Evolutionary conservation across 352 stramenopile genomes (phyloP).

Genomic region (Achlya hypogyna): DNA sequence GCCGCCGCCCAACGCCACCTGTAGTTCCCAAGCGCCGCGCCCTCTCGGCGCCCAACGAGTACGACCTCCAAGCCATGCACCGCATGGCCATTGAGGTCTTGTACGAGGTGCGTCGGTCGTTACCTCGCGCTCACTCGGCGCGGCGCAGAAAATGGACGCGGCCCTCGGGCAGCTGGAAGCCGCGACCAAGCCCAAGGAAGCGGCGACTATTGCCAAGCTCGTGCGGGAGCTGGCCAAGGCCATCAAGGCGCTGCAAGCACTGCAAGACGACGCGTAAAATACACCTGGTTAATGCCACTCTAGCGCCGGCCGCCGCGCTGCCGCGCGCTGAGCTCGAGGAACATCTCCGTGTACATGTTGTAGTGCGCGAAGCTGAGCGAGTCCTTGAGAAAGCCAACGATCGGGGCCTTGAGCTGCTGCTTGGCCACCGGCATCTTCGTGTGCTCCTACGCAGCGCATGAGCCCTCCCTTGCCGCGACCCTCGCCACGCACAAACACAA

Average conservation of each 20-base stretch:
- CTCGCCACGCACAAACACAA: slow-evolving; percentile 50
- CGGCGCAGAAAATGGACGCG: slow-evolving; percentile 58
- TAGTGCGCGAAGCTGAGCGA: slow-evolving; percentile 69
- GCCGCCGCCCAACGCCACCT: not conserved
- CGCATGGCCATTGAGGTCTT: slow-evolving; percentile 12
- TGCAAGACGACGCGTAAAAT: slow-evolving; percentile 2
- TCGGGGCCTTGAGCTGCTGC: slow-evolving; percentile 88
- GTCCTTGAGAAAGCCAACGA: slow-evolving; percentile 89
- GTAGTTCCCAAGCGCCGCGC: not conserved
- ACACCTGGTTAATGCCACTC: too few relatives aligned
- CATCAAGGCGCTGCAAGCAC: slow-evolving; percentile 32
- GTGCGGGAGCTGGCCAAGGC: slow-evolving; percentile 54
- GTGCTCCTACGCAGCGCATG: slow-evolving; percentile 31
- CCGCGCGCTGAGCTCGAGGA: slow-evolving; percentile 67
- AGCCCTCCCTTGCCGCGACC: not conserved
- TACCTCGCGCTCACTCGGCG: slow-evolving; percentile 11
- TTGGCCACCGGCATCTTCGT: slow-evolving; percentile 93
- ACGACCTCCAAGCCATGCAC: not conserved
- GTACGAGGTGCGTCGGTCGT: not conserved
- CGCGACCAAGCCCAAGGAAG: slow-evolving; percentile 48
- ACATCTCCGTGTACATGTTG: slow-evolving; percentile 72
- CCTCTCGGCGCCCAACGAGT: not conserved
- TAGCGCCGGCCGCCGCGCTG: slow-evolving; percentile 65
- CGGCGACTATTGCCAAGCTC: slow-evolving; percentile 44
- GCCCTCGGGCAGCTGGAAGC: slow-evolving; percentile 45